phyloP scores from a whole-genome alignment of 768 basidiomycete genomes.

The Saitozyma podzolica region DNA sequence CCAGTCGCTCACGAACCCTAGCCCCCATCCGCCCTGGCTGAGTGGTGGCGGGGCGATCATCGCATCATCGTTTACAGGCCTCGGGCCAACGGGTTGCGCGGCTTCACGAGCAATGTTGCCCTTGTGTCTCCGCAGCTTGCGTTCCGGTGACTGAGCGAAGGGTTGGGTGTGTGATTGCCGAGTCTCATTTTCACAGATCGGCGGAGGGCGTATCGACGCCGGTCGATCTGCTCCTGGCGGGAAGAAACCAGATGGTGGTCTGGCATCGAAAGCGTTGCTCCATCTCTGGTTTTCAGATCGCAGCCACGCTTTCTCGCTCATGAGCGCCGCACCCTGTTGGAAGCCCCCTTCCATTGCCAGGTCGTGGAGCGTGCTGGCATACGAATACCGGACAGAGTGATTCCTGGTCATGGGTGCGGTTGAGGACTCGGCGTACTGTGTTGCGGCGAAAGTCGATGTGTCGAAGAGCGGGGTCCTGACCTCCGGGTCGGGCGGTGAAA shows the following conservation, averaged over 20 bases:
- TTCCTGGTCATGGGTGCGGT: background rate
- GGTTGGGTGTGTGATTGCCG: background rate
- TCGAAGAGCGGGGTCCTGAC: conserved; percentile 8
- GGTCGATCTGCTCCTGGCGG: background rate
- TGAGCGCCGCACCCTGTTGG: conserved; percentile 18
- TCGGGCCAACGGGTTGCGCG: background rate
- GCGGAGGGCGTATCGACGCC: background rate
- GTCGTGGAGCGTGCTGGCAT: conserved; percentile 36
- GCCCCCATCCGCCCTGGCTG: conserved; percentile 18
- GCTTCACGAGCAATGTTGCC: background rate
- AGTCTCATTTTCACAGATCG: background rate
- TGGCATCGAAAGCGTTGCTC: background rate
- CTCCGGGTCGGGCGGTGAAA: conserved; percentile 13
- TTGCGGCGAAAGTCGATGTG: background rate
- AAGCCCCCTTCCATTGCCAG: conserved; percentile 26
- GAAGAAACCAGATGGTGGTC: background rate
- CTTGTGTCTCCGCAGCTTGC: background rate
- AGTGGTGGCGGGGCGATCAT: conserved; percentile 2
- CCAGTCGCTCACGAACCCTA: conserved; percentile 35
- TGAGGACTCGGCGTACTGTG: background rate
- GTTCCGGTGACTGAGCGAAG: background rate
- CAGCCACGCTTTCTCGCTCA: conserved; percentile 38
- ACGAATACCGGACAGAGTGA: conserved; percentile 25
- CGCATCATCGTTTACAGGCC: background rate
- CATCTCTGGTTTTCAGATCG: conserved; percentile 12